Percentiles rank a stretch among this genome's conserved stretches.
phyloP scores from a whole-genome alignment of 768 basidiomycete species.

The Kwoniella pini region DNA sequence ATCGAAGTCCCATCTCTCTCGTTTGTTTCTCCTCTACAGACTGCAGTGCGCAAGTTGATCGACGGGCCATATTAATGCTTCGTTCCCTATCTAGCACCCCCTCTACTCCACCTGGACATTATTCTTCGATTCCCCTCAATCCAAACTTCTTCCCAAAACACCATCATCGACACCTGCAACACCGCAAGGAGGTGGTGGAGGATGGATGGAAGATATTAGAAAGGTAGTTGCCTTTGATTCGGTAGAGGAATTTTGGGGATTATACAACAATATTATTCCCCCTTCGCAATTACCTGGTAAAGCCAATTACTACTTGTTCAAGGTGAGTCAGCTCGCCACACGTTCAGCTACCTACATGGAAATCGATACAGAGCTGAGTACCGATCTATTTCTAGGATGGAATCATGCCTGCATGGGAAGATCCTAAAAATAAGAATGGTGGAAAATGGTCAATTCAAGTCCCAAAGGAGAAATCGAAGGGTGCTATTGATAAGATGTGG shows the following conservation, averaged over 20 bases:
- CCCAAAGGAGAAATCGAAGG: constrained; percentile 88
- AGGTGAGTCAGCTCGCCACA: constrained; percentile 60
- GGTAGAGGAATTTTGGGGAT: constrained; percentile 99
- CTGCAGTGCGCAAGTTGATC: no score
- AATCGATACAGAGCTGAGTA: background rate
- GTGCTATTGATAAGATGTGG: constrained; percentile 91
- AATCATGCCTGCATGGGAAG: constrained; percentile 97
- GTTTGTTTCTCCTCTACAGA: no score
- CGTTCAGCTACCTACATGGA: constrained; percentile 40
- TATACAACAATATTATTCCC: constrained; percentile 96
- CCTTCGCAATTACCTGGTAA: constrained; percentile 90
- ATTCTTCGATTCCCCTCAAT: constrained; percentile 94
- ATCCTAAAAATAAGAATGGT: constrained; percentile 91
- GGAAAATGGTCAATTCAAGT: constrained; percentile 99
- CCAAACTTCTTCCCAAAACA: constrained; percentile 69
- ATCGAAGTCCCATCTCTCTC: no score
- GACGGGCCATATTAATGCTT: no score
- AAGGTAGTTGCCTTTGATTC: constrained; percentile 93
- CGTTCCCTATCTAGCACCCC: no score
- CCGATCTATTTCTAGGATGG: constrained; percentile 64
- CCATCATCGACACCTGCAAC: constrained; percentile 70
- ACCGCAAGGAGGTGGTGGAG: constrained; percentile 37
- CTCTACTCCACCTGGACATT: constrained; percentile 94
- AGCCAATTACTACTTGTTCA: constrained; percentile 99
- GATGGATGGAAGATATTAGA: constrained; percentile 99